Evolutionary conservation across 768 basidiomycete genomes (phyloP).

Genomic region (Amanita pallidorosea): DNA sequence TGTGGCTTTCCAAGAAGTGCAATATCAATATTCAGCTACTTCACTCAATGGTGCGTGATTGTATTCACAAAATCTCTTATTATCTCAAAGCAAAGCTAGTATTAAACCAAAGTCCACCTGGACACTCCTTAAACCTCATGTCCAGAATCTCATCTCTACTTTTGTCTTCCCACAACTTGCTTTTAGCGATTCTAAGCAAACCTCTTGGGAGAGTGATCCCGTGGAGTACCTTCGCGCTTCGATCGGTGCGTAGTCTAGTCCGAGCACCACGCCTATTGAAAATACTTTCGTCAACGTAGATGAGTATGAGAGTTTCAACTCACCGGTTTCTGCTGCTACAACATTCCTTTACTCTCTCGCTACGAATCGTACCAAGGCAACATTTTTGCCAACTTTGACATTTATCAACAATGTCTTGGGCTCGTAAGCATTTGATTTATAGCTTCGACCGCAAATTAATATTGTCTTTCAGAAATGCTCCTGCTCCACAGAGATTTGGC

Average conservation of each 20-base stretch:
- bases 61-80: not conserved
- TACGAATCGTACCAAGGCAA: slow-evolving; percentile 69
- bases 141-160: slow-evolving; percentile 62
- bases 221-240: slow-evolving; percentile 71
- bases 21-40: slow-evolving; percentile 80
- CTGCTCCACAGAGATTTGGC: slow-evolving; percentile 66
- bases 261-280: not conserved
- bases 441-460: not conserved
- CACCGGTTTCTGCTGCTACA: slow-evolving; percentile 70
- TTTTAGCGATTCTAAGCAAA: slow-evolving; percentile 56
- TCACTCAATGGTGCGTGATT: slow-evolving; percentile 69
- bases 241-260: slow-evolving; percentile 39
- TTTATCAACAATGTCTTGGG: slow-evolving; percentile 70
- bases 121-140: slow-evolving; percentile 78
- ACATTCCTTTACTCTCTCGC: slow-evolving; percentile 73
- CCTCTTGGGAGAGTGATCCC: slow-evolving; percentile 74
- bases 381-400: slow-evolving; percentile 70
- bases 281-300: slow-evolving; percentile 32
- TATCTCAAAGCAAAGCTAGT: slow-evolving; percentile 24
- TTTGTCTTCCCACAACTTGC: slow-evolving; percentile 85
- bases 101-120: slow-evolving; percentile 93
- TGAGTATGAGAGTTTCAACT: slow-evolving; percentile 71
- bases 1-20: slow-evolving; percentile 79
- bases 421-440: slow-evolving; percentile 31
- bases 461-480: slow-evolving; percentile 23